Conservation (phyloP, 305 asterid species). For the Caryopteris hybrid region DNA sequence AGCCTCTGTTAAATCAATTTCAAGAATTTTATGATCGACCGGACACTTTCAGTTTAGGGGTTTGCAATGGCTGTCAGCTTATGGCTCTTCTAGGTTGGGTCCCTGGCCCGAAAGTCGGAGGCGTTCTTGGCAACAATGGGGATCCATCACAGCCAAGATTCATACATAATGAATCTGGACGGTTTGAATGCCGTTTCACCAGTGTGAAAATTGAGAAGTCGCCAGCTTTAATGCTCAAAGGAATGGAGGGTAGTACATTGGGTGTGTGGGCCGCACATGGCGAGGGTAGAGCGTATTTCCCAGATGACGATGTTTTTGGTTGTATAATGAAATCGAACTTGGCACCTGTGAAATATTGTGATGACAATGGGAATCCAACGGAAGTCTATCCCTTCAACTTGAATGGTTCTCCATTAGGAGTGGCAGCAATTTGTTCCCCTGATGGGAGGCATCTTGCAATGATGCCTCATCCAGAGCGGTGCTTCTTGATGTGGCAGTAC, state of each 20-base stretch:
- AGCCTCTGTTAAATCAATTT: slow-evolving; percentile 67
- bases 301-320: slow-evolving; percentile 40
- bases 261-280: slow-evolving; percentile 99
- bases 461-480: slow-evolving; percentile 96
- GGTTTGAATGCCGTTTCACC: slow-evolving; percentile 87
- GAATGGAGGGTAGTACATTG: slow-evolving; percentile 87
- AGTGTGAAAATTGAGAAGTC: slow-evolving; percentile 74
- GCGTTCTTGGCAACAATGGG: slow-evolving; percentile 55
- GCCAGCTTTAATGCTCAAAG: slow-evolving; percentile 76
- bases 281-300: slow-evolving; percentile 91
- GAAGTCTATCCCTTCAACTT: slow-evolving; percentile 78
- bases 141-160: slow-evolving; percentile 94
- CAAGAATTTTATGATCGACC: slow-evolving; percentile 72
- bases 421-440: slow-evolving; percentile 87
- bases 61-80: slow-evolving; percentile 94
- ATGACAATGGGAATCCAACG: slow-evolving; percentile 66
- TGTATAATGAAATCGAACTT: slow-evolving; percentile 45
- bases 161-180: slow-evolving; percentile 79
- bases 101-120: slow-evolving; percentile 80
- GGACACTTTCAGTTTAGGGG: slow-evolving; percentile 90
- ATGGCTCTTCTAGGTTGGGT: slow-evolving; percentile 98
- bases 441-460: slow-evolving; percentile 92
- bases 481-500: slow-evolving; percentile 96
- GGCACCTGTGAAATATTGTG: slow-evolving; percentile 80
- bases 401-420: slow-evolving; percentile 91